A percentile compares a stretch with the other conserved stretches of the same genome.
Evolutionary conservation across 2,329 filamentous ascomycete species (phyloP).

Genomic region (Botrytis galanthina): DNA sequence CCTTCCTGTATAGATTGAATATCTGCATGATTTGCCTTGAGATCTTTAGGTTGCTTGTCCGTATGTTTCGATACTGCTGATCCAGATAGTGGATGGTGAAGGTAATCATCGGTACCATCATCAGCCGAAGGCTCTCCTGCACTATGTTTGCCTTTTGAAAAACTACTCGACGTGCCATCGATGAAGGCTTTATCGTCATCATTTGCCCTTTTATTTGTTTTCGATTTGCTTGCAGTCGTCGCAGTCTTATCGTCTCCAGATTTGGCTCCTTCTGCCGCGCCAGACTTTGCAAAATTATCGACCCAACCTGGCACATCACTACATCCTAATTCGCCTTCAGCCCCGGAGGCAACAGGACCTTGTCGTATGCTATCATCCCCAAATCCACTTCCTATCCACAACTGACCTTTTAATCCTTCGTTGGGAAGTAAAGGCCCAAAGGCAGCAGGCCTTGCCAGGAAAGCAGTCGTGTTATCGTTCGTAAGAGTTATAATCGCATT

Average conservation of each 20-base stretch:
- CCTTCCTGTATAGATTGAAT: constrained; percentile 89
- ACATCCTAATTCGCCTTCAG: constrained; percentile 86
- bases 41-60: constrained; percentile 28
- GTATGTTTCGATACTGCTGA: constrained; percentile 42
- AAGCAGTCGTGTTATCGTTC: constrained; percentile 97
- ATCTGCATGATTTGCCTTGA: constrained; percentile 63
- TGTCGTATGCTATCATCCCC: constrained; percentile 70
- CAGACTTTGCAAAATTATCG: constrained; percentile 52
- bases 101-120: constrained; percentile 83
- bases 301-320: constrained; percentile 91
- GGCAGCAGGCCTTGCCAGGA: constrained; percentile 86
- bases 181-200: constrained; percentile 33
- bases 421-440: constrained; percentile 79
- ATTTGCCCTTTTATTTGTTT: constrained; percentile 41
- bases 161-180: constrained; percentile 29
- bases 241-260: constrained; percentile 29
- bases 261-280: constrained; percentile 27
- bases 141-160: constrained; percentile 24
- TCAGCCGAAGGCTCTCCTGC: constrained; percentile 43
- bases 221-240: constrained; percentile 43
- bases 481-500: constrained; percentile 95
- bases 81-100: constrained; percentile 54
- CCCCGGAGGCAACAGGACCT: constrained; percentile 50
- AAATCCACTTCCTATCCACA: constrained; percentile 94
- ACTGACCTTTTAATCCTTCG: constrained; percentile 77